Evolutionary conservation across 73 alveolate genomes (phyloP), one percentile per base, ranked within the genome.

Genomic region (Paramecium tetraurelia): DNA sequence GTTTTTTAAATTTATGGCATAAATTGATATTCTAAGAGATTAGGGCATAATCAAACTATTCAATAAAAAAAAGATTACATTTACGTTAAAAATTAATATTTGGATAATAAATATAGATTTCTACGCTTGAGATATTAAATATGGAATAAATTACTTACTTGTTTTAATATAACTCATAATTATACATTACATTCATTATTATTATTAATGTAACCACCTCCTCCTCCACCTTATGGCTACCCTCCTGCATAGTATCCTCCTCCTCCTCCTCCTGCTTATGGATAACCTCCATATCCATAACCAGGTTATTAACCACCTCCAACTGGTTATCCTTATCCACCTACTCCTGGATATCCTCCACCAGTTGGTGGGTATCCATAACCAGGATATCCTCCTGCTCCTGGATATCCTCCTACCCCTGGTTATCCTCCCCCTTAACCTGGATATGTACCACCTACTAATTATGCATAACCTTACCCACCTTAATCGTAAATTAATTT

Each of bases 221-320:
- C 84, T 27, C 48, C 84, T 63, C 84, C 69, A 53, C 69, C 84
- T 11, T 63, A 63, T 16, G 84, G 84, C 7, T 63, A 20, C 16
- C 48, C 48, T 27, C 46, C 41, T 31, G 50, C 31, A 27, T 31
- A 63, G 22, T 63, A 63, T 14, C 84, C 84, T 31, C 84, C 84
- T 2, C 83, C 76, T 4, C 76, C 83, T 63, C 84, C 84, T 63
- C 84, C 84, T 63, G 46, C 84, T 7, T 33, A 27, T 27, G 84
- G 84, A 63, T 63, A 63, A 53, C 9, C 29, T 53, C 69, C 69
- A 7, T 53, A 53, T 53, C 69, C 69, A 33, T 22, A 68, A 31
- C 48, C 44, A 68, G 84, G 50, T 24, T 68, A 68, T 31, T 68
- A 68, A 31, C 84, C 84, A n/a, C 86, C 86, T 7, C 86, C 86